Base-by-base conservation (phyloP, 257 asterid genomes). In the Mitragyna speciosa region DNA sequence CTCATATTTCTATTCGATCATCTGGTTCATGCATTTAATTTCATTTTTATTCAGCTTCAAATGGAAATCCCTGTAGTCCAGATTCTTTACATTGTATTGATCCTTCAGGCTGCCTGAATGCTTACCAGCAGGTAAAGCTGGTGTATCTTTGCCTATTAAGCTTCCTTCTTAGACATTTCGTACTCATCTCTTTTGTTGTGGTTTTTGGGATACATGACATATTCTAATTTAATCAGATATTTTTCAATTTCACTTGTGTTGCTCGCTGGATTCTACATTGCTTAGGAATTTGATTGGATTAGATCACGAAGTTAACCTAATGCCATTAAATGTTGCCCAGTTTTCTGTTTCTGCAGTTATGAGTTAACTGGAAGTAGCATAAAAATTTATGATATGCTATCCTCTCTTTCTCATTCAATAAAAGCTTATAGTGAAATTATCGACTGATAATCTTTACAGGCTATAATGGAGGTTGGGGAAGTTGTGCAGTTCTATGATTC, bases 401-500 rank as follows among this genome's bases (percentile, higher is more conserved):
- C 49, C 24, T 52, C 26, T 68, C n/a, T 67, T 67, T 64, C 74
- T 58, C 17, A 1, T 74, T 84, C 26, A n/a, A 47, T 1, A 16
- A 45, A 31, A 30, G 36, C 76, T 59, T 6, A 64, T 59, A 30
- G 52, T 49, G 20, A 3, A 26, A 59, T 43, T 67, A 36, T 54
- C 47, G 54, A 66, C n/a, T 45, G 59, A 15, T 47, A 31, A 47
- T 79, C 22, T 69, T 84, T 76, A 30, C 80, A 94, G 98, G 98
- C 97, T 59, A 94, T 94, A 78, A 78, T 76, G 88, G 96, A 91
- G 82, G 89, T 92, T 39, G 98, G 97, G 54, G 95, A 94, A 83
- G 96, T 94, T 77, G 84, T 94, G 81, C 96, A 94, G 78, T 92
- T 92, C 83, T 92, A 92, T 41, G 98, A 94, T 83, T 91, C 96